These are phyloP conservation scores for Pyrus bretschneideri DNA, from an alignment of 306 rosid species.

Conservation along the genomic window DNA sequence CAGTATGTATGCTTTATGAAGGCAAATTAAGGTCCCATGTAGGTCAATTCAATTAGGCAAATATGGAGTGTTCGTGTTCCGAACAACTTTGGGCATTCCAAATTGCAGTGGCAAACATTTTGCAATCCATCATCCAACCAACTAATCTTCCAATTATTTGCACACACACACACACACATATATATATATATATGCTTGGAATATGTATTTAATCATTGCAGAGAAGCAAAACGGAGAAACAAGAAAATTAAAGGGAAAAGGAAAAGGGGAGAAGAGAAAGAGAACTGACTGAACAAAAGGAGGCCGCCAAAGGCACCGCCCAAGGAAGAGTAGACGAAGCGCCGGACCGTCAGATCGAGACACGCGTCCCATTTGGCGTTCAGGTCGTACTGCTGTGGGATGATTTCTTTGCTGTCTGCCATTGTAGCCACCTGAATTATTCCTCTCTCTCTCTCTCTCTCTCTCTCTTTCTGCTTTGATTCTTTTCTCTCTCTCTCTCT, in stretches of 20 bases:
- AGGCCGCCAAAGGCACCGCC: conserved; percentile 46
- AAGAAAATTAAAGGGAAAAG: background rate
- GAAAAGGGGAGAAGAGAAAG: background rate
- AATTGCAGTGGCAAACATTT: background rate
- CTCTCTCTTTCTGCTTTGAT: background rate
- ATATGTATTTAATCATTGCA: background rate
- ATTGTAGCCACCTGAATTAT: background rate
- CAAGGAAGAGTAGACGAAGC: conserved; percentile 52
- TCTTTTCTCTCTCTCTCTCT: background rate
- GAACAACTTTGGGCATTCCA: background rate
- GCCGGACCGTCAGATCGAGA: conserved; percentile 48
- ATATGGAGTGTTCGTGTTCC: background rate
- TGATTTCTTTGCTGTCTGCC: conserved; percentile 23
- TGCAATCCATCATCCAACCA: background rate
- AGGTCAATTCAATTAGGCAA: background rate
- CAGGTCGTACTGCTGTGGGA: conserved; percentile 35
- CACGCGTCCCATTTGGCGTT: conserved; percentile 54
- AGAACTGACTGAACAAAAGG: conserved; percentile 42
- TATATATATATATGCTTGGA: too few relatives aligned
- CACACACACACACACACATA: too few relatives aligned
- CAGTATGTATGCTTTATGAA: background rate
- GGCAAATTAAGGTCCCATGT: background rate
- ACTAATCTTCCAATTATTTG: background rate
- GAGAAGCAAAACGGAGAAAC: background rate
- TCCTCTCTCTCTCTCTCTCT: background rate